Evolutionary conservation across 2,329 filamentous ascomycete genomes (phyloP).

Genomic region (Alternaria longipes): DNA sequence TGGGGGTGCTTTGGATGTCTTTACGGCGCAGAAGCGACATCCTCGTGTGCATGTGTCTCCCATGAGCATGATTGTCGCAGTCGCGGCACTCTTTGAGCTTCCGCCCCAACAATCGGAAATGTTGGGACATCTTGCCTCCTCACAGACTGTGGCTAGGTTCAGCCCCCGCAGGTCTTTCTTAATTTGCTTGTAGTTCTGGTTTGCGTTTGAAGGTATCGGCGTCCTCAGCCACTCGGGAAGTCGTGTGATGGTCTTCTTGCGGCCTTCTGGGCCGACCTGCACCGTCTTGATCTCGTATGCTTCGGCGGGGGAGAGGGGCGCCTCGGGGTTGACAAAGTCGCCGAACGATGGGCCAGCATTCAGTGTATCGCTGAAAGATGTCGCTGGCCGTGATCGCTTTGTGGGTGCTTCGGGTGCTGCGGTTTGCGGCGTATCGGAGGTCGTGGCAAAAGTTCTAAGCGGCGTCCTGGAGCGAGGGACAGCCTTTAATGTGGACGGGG

Average conservation of each 20-base stretch:
- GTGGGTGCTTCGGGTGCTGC: slow-evolving; percentile 30
- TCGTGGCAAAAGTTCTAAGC: slow-evolving; percentile 47
- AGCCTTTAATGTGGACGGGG: slow-evolving; percentile 29
- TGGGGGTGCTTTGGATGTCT: slow-evolving; percentile 78
- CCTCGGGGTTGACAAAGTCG: slow-evolving; percentile 66
- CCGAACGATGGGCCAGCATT: slow-evolving; percentile 71
- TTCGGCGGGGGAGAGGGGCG: slow-evolving; percentile 58
- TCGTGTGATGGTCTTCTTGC: slow-evolving; percentile 73
- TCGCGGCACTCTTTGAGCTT: slow-evolving; percentile 84
- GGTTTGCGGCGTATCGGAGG: slow-evolving; percentile 37
- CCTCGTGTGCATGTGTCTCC: slow-evolving; percentile 97
- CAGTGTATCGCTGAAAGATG: slow-evolving; percentile 68
- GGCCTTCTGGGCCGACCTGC: slow-evolving; percentile 67
- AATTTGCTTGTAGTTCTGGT: slow-evolving; percentile 91
- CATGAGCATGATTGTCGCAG: slow-evolving; percentile 99
- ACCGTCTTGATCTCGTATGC: slow-evolving; percentile 69
- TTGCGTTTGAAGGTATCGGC: slow-evolving; percentile 82
- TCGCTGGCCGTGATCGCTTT: slow-evolving; percentile 55
- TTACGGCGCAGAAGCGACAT: slow-evolving; percentile 96
- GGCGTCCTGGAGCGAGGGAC: slow-evolving; percentile 27
- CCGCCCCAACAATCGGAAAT: slow-evolving; percentile 99
- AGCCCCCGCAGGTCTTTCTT: slow-evolving; percentile 91
- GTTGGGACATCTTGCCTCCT: slow-evolving; percentile 96
- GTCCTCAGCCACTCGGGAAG: slow-evolving; percentile 97
- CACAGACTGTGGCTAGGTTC: slow-evolving; percentile 93